These are phyloP conservation scores for Helianthus tuberosus DNA, from an alignment of 129 eudicot genomes.

Conservation along the genomic window DNA sequence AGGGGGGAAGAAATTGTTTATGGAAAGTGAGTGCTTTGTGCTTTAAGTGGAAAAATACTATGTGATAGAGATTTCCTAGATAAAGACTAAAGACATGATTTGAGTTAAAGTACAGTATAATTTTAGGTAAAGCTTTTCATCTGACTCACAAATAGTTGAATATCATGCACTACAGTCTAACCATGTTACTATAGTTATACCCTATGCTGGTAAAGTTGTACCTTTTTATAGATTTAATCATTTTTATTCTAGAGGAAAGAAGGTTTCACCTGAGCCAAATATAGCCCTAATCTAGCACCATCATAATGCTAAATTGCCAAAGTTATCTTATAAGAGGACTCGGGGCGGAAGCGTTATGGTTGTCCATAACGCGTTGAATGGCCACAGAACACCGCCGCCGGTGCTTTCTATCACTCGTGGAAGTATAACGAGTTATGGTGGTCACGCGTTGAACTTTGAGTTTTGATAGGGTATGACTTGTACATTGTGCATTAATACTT, in stretches of 20 bases:
- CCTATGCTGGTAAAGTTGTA: constrained; percentile 21
- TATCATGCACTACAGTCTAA: constrained; percentile 15
- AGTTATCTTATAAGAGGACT: background rate
- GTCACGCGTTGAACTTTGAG: no score
- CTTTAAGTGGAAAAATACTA: constrained; percentile 51
- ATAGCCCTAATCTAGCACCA: background rate
- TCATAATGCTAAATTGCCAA: background rate
- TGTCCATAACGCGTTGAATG: no score
- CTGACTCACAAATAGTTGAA: constrained; percentile 30
- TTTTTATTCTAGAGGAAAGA: constrained; percentile 1
- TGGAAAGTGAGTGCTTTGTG: constrained; percentile 45
- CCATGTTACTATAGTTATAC: constrained; percentile 21
- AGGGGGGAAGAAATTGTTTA: constrained; percentile 29
- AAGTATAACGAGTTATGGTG: no score
- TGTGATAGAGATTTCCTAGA: constrained; percentile 36
- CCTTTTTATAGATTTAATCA: constrained; percentile 22
- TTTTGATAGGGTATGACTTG: no score
- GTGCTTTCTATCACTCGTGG: no score
- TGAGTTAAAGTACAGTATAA: constrained; percentile 37
- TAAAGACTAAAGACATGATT: constrained; percentile 32
- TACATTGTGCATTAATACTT: no score
- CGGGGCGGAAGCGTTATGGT: no score
- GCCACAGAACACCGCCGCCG: no score
- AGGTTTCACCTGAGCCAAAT: constrained; percentile 21
- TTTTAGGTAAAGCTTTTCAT: constrained; percentile 44